These are phyloP conservation scores for Isabelozyma pseudorhagii DNA, from an alignment of 805 yeast species.

Conservation along the genomic window DNA sequence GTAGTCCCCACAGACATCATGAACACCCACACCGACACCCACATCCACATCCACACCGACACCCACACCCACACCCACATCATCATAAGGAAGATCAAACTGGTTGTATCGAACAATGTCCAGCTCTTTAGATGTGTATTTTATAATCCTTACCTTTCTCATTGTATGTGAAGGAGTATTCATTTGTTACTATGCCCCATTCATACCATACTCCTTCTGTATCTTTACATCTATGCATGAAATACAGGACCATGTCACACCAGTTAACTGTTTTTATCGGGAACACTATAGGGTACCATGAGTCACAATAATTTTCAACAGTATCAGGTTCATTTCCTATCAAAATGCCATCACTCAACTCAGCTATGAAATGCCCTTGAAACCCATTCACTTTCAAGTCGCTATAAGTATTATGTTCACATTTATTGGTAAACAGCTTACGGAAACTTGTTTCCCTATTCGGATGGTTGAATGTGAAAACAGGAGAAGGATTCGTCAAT, in stretches of 20 bases:
- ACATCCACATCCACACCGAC: not conserved
- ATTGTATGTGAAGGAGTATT: constrained; percentile 11
- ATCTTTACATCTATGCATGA: constrained; percentile 4
- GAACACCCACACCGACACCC: not conserved
- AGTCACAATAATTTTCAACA: constrained; percentile 20
- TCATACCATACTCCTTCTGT: constrained; percentile 18
- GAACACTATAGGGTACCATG: constrained; percentile 39
- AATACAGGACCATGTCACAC: constrained; percentile 8
- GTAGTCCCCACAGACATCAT: not conserved
- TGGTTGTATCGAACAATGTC: not conserved
- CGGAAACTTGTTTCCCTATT: constrained; percentile 1
- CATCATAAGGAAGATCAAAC: not conserved
- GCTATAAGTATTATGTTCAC: constrained; percentile 38
- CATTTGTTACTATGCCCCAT: constrained; percentile 14
- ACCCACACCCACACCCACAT: not conserved
- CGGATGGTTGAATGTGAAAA: constrained; percentile 68
- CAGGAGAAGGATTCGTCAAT: constrained; percentile 40
- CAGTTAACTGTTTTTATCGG: constrained; percentile 18
- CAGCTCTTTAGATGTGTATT: constrained; percentile 4
- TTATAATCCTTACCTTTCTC: constrained; percentile 11
- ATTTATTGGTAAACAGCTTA: constrained; percentile 1
- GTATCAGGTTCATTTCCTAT: constrained; percentile 48
- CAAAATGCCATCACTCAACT: constrained; percentile 55
- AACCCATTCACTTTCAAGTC: constrained; percentile 68
- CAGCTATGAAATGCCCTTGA: constrained; percentile 71